These are phyloP conservation scores for Cryptococcus deneoformans DNA, from an alignment of 1,284 basidiomycete genomes.

Conservation along the genomic window DNA sequence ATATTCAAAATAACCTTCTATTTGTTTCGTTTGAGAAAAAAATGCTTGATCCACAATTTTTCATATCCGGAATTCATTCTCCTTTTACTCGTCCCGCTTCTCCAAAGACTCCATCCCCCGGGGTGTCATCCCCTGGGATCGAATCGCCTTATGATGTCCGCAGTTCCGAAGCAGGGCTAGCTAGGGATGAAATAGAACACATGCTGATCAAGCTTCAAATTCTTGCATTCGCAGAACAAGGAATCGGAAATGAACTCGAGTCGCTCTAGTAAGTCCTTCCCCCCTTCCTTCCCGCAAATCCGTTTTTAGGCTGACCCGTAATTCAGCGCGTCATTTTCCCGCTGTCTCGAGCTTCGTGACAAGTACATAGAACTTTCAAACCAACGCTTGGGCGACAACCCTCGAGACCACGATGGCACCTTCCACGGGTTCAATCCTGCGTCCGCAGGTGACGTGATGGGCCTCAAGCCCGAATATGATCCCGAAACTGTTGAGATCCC, in stretches of 20 bases:
- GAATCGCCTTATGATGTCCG: neutral
- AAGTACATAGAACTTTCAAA: constrained; percentile 84
- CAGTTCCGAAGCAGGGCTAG: neutral
- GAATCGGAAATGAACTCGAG: constrained; percentile 49
- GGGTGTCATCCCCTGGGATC: neutral
- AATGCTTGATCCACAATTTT: constrained; percentile 18
- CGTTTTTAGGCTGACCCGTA: constrained; percentile 8
- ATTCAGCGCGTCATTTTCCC: constrained; percentile 58
- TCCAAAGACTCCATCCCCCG: constrained; percentile 4
- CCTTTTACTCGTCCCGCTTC: constrained; percentile 14
- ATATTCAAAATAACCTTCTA: neutral
- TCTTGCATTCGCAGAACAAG: constrained; percentile 47
- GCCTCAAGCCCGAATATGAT: constrained; percentile 62
- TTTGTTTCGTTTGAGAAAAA: neutral
- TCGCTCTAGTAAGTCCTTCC: constrained; percentile 46
- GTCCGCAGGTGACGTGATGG: constrained; percentile 60
- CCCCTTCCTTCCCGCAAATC: neutral
- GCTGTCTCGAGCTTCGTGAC: constrained; percentile 81
- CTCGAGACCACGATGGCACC: constrained; percentile 75
- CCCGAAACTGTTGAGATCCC: constrained; percentile 13
- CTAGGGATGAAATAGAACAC: constrained; percentile 9
- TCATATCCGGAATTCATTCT: constrained; percentile 11
- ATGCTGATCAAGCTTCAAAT: constrained; percentile 42
- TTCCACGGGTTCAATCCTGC: constrained; percentile 63
- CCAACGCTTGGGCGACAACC: constrained; percentile 88